Conservation (phyloP, 164 flowering plant species). For the Hamamelis virginiana region DNA sequence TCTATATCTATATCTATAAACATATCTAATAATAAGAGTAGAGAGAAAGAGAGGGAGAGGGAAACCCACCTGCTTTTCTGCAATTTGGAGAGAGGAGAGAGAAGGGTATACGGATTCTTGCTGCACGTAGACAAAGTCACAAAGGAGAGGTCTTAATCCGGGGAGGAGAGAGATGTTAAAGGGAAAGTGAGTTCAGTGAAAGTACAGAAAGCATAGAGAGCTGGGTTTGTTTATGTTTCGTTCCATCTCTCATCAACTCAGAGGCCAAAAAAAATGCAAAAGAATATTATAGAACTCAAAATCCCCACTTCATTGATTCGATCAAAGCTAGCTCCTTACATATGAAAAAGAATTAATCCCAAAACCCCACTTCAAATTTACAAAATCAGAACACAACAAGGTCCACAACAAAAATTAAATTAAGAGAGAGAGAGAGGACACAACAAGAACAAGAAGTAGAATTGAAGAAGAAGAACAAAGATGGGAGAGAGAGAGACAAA, state of each 20-base stretch:
- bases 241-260: conserved; percentile 10
- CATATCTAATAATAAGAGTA: not conserved
- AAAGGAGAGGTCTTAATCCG: conserved; percentile 12
- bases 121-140: not conserved
- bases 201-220: not conserved
- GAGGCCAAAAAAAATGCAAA: not conserved
- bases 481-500: too few relatives aligned
- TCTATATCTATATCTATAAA: not conserved
- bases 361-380: not conserved
- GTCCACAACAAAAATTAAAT: not conserved
- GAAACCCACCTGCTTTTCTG: conserved; percentile 2
- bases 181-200: not conserved
- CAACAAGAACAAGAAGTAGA: not conserved
- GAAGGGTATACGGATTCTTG: conserved; percentile 14
- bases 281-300: not conserved
- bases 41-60: not conserved
- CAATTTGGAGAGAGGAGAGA: not conserved
- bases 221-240: conserved; percentile 3
- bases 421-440: not conserved
- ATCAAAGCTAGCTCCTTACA: conserved; percentile 3
- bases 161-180: conserved; percentile 1
- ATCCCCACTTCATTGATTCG: not conserved
- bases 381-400: too few relatives aligned
- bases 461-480: too few relatives aligned
- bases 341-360: not conserved